Conservation (phyloP, 805 yeast species). For the Wickerhamiella dianesei region DNA sequence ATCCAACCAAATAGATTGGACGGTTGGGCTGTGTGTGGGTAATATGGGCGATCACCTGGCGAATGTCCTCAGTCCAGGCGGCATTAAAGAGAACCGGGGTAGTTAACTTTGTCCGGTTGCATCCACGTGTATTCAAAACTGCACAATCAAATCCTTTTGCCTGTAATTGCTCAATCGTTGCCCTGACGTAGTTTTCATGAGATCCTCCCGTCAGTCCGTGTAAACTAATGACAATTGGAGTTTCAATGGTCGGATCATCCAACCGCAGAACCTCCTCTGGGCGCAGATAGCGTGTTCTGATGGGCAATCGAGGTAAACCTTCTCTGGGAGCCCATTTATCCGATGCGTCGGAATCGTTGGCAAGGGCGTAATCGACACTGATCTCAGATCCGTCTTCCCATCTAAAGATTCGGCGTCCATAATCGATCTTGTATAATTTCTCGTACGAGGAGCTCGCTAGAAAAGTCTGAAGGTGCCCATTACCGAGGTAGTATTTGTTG, state of each 20-base stretch:
- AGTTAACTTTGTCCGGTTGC: constrained; percentile 54
- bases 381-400: constrained; percentile 57
- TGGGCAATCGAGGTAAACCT: constrained; percentile 30
- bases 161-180: constrained; percentile 30
- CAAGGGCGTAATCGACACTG: constrained; percentile 60
- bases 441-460: constrained; percentile 47
- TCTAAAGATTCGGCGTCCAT: constrained; percentile 62
- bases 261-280: constrained; percentile 32
- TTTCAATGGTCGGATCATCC: constrained; percentile 25
- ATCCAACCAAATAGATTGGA: constrained; percentile 57
- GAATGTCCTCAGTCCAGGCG: constrained; percentile 56
- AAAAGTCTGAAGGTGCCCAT: constrained; percentile 69
- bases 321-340: constrained; percentile 25
- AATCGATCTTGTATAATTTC: constrained; percentile 44
- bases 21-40: constrained; percentile 43
- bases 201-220: constrained; percentile 83
- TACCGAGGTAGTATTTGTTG: constrained; percentile 49
- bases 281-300: constrained; percentile 39
- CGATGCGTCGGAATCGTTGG: constrained; percentile 24
- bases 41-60: constrained; percentile 40
- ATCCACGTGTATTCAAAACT: constrained; percentile 65
- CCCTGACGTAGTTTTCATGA: constrained; percentile 62
- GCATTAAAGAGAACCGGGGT: constrained; percentile 61
- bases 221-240: constrained; percentile 49
- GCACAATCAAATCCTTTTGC: constrained; percentile 41